Evolutionary conservation across 257 asterid genomes (phyloP), one percentile per base, ranked within the genome.

Genomic region (Ballota nigra): DNA sequence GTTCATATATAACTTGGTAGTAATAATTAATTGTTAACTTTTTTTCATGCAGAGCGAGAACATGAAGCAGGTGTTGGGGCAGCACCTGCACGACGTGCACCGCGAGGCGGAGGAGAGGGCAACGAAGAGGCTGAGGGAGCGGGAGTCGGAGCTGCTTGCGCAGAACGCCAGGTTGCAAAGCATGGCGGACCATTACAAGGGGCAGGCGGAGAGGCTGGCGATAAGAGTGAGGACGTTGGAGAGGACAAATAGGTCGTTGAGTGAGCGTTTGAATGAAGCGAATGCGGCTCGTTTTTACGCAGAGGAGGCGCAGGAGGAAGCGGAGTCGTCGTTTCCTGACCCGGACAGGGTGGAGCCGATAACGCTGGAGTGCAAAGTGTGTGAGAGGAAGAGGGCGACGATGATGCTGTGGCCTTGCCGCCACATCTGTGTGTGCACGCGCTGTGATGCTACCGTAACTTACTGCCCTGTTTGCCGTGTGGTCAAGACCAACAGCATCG

Each of bases 321-420:
- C 63, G 0, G 83, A 81, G 78, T 85, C 87, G 9, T 81, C 86
- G 0, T 61, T 47, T 0, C 75, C 71, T 40, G 85, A 81, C 22
- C 80, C 76, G 0, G 71, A 61, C 29, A 18, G 71, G 31, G 73
- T 72, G 22, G 72, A 19, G 45, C 80, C 77, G 2, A 68, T 78
- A 0, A 75, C 8, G 72, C 41, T 73, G 5, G 82, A 47, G 4
- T 89, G 92, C 71, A 66, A 58, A 64, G 73, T 16, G 0, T 86
- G 96, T 22, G 55, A 55, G 71, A 69, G 70, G 13, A 56, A 49
- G 68, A 49, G 72, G n/a, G 85, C 93, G 1, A 78, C 80, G 0
- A 24, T 83, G 78, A 74, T 87, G 83, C 19, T 85, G 70, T 82
- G 78, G 85, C 88, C 88, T 0, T 87, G 96, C 69, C 81, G 87